phyloP scores from a whole-genome alignment of 345 rosid species.

The Litchi chinensis region DNA sequence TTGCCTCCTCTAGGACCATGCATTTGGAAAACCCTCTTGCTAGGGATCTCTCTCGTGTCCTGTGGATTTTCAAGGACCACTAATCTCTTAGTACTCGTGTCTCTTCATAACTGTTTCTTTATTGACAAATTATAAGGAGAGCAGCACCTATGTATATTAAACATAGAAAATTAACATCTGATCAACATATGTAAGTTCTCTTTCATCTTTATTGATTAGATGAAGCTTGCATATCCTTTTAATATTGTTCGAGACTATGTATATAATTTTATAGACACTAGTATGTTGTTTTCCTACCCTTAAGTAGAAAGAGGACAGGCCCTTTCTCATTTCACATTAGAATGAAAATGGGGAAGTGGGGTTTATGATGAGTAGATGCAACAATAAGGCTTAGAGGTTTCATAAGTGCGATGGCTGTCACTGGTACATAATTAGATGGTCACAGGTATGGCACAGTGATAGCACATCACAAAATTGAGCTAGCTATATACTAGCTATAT shows the following conservation, averaged over 20 bases:
- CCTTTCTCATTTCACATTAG: not conserved
- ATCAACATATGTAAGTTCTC: too few species aligned
- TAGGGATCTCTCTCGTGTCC: slow-evolving; percentile 55
- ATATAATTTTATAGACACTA: too few species aligned
- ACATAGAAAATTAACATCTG: too few species aligned
- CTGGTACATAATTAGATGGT: slow-evolving; percentile 39
- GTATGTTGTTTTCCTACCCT: not conserved
- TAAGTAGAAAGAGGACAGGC: not conserved
- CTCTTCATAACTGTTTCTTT: not conserved
- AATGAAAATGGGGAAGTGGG: not conserved
- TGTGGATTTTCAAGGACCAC: slow-evolving; percentile 42
- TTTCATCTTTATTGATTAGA: not conserved
- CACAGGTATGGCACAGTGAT: slow-evolving; percentile 14
- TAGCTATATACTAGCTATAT: not conserved
- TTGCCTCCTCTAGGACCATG: slow-evolving; percentile 52
- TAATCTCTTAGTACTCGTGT: not conserved
- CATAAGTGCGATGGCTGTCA: slow-evolving; percentile 34
- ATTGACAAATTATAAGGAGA: not conserved
- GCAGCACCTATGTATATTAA: too few species aligned
- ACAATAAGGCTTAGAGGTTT: slow-evolving; percentile 1
- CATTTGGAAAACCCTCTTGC: slow-evolving; percentile 28
- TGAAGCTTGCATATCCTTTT: not conserved
- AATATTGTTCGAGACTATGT: not conserved
- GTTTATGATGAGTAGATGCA: not conserved
- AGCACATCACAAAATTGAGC: slow-evolving; percentile 17